These are phyloP conservation scores for Penicillium sp. DNA, from an alignment of 2,329 filamentous ascomycete genomes.

Conservation along the genomic window DNA sequence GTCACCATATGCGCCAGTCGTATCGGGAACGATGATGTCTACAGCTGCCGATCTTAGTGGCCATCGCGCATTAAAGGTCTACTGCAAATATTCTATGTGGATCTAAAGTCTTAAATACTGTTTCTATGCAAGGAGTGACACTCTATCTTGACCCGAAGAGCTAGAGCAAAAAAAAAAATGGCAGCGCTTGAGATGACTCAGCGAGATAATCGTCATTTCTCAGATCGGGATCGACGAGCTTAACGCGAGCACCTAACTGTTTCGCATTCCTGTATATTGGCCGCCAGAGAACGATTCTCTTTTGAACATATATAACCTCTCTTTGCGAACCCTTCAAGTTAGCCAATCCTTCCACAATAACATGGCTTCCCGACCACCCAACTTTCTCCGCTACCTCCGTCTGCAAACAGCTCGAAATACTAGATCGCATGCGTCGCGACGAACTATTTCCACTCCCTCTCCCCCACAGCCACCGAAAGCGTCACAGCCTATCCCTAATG, in stretches of 20 bases:
- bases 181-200: conserved; percentile 8
- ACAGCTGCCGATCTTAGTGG: conserved; percentile 19
- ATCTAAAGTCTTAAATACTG: not conserved
- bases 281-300: not conserved
- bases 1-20: conserved; percentile 12
- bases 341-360: not conserved
- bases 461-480: conserved; percentile 16
- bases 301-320: not conserved
- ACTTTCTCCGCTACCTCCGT: conserved; percentile 19
- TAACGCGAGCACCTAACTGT: not conserved
- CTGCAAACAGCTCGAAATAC: conserved; percentile 12
- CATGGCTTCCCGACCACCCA: conserved; percentile 14
- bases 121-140: conserved; percentile 1
- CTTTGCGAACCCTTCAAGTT: no score
- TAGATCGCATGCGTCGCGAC: conserved; percentile 13
- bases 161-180: not conserved
- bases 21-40: conserved; percentile 22
- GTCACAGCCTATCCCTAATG: conserved; percentile 20
- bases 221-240: conserved; percentile 1
- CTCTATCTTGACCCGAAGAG: not conserved
- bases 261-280: not conserved
- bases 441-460: conserved; percentile 26
- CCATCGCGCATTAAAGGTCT: conserved; percentile 14
- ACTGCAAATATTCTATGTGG: not conserved
- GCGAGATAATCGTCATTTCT: not conserved